Base-by-base conservation (phyloP, 192 early-diverging fungal genomes). In the Mycoemilia scoparia region DNA sequence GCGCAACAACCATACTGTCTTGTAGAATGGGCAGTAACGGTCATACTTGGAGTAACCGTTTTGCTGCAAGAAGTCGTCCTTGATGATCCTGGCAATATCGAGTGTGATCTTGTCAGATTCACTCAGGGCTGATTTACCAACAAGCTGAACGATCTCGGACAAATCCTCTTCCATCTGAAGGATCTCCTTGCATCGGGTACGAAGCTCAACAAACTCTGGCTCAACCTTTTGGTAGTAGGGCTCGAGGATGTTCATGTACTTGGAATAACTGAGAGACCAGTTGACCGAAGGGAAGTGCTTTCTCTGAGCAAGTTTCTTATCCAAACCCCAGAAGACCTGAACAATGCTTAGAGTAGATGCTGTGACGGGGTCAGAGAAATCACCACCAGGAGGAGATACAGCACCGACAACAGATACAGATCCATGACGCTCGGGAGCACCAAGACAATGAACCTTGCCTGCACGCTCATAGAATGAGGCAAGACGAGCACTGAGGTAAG, bases 231-330 rank as follows among this genome's bases (percentile, higher is more conserved):
- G 92, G 56, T 96, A 99, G 64, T 77, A 90, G 13, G 84, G 77
- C 42, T 92, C 90, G 31, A 99, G 64, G 1, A 90, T 90, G 52
- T 96, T 96, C 62, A 78, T 76, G 67, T 99, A 99, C 72, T 96
- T 96, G 54, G 85, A 88, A 69, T 93, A 99, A 51, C 73, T 78
- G 53, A 90, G 66, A 26, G 79, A 87, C 95, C 95, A 99, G 69
- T 99, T 96, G 48, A 99, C 88, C 10, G 92, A 96, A 2, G 95
- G 95, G 74, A 99, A 99, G 67, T 99, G 95, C 71, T 99, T 99
- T 51, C 95, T 79, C 62, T 99, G 95, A 5, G 95, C 95, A 23
- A 99, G 69, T 68, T 99, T 99, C 75, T 99, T 99, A 68, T 99
- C 95, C 40, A 99, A 57, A 54, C 91, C 95, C 95, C 95, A 99